phyloP scores from a whole-genome alignment of 2,329 filamentous ascomycete genomes.

The Pseudogymnoascus sp. region DNA sequence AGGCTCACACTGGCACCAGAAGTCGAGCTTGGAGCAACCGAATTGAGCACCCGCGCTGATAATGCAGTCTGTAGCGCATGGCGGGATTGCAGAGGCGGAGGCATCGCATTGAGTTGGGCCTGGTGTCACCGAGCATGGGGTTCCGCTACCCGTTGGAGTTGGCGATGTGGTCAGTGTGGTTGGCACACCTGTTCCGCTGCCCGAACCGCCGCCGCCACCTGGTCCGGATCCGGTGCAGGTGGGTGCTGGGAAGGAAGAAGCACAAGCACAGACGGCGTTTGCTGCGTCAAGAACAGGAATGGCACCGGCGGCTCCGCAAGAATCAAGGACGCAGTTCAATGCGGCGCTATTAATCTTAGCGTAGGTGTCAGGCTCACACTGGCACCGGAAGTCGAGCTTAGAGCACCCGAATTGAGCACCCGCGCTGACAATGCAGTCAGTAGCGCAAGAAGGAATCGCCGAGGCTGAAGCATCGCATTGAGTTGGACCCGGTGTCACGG shows the following conservation, averaged over 20 bases:
- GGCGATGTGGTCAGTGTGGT: neutral
- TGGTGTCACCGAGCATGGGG: neutral
- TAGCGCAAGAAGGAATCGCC: neutral
- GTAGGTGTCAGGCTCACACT: neutral
- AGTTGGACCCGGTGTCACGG: neutral
- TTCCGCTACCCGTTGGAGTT: neutral
- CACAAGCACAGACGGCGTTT: neutral
- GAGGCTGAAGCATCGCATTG: neutral
- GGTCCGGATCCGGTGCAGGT: neutral
- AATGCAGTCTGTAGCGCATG: neutral
- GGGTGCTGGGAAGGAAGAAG: neutral
- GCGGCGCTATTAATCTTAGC: neutral
- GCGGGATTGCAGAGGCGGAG: neutral
- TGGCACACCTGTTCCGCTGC: neutral
- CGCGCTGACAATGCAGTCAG: neutral
- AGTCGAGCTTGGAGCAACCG: neutral
- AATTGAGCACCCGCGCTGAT: neutral
- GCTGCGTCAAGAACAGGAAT: neutral
- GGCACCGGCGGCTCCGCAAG: neutral
- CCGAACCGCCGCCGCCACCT: neutral
- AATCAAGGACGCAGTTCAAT: neutral
- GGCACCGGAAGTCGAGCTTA: neutral
- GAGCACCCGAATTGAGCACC: neutral
- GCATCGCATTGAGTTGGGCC: neutral
- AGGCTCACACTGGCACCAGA: neutral